Base-by-base conservation (phyloP, 805 yeast genomes). In the Babjeviella inositovora region DNA sequence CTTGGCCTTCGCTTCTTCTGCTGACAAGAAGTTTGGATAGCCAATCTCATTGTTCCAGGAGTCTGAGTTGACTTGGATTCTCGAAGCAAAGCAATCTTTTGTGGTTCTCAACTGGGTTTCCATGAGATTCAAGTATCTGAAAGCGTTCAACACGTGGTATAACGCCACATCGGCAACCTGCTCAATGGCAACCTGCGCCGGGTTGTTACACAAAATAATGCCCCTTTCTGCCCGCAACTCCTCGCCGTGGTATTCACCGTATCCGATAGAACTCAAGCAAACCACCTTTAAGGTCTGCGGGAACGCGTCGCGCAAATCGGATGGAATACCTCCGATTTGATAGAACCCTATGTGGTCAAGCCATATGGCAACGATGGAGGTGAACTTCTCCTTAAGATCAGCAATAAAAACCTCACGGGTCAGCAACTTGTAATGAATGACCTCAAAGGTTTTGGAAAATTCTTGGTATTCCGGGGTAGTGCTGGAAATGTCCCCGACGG, bases 111-210 rank as follows among this genome's bases (percentile, higher is more conserved):
- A 44, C 8, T 47, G 38, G 2, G 40, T 37, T 28, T 62, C 65
- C 39, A 65, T 63, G 21, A 57, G 43, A 1, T 57, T 42, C 28
- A 67, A 65, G 41, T 59, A 57, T 32, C 90, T 56, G 49, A 72
- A 73, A 12, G 69, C 59, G 18, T 68, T 57, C 27, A 77, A 40
- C 0, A 76, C 50, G 32, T 71, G 55, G 36, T 50, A 60, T 21
- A 75, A 46, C 3, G 73, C 87, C 28, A 71, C 47, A 31, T 79
- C 92, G 3, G 85, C 77, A 14, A 79, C 92, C 9, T 76, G 73
- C 19, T 56, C 65, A n/a, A n/a, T n/a, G 2, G 77, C 66, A 0
- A 75, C 69, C 18, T 55, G 49, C 7, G 62, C 48, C 28, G 79
- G 63, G 26, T 70, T 70, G 37, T 79, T 73, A 29, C 77, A 65